Percentiles rank a stretch among this genome's conserved stretches.
Conservation (phyloP, 306 rosid genomes). For the Citrullus colocynthis region DNA sequence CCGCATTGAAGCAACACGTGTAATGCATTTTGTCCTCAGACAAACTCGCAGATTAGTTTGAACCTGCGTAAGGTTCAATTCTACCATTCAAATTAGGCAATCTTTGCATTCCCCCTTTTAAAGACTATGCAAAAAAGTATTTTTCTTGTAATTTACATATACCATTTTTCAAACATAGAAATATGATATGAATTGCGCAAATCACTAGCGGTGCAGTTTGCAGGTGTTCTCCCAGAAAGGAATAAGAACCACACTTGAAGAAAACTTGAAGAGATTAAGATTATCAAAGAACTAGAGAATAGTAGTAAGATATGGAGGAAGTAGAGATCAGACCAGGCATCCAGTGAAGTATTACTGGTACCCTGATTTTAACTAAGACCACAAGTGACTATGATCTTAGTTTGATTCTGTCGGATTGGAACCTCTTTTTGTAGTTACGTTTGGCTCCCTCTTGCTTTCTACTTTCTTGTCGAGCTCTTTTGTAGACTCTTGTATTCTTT, state of each 20-base stretch:
- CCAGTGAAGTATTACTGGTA: neutral
- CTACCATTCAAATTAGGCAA: neutral
- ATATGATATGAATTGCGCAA: neutral
- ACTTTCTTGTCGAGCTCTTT: neutral
- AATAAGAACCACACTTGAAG: neutral
- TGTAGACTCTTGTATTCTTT: neutral
- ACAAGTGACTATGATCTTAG: neutral
- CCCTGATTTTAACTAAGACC: neutral
- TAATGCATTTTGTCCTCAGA: neutral
- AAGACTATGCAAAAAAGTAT: neutral
- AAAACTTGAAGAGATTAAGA: neutral
- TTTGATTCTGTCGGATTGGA: neutral
- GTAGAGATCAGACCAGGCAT: neutral
- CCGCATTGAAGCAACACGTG: neutral
- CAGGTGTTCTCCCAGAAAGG: neutral
- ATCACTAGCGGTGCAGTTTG: neutral
- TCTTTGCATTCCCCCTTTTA: neutral
- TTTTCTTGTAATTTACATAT: neutral
- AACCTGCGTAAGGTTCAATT: neutral
- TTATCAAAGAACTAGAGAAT: neutral
- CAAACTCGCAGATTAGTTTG: neutral
- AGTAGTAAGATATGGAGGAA: neutral
- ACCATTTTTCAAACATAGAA: neutral
- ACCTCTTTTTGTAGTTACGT: neutral
- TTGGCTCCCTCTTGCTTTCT: neutral